Conservation (phyloP, 495 filamentous ascomycete genomes). For the Friedmanniomyces simplex region DNA sequence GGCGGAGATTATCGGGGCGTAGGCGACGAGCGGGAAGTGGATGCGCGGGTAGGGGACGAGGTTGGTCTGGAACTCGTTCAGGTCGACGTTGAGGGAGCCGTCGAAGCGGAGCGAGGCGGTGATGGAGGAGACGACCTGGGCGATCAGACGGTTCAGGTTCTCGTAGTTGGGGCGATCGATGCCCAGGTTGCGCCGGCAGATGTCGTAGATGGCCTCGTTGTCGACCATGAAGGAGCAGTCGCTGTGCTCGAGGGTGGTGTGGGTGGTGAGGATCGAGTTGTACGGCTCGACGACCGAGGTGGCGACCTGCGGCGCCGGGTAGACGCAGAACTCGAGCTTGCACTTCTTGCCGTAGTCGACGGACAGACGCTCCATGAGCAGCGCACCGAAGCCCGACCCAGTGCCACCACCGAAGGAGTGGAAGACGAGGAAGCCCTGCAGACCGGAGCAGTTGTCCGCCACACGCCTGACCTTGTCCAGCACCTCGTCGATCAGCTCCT, state of each 20-base stretch:
- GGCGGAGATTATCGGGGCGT: conserved; percentile 86
- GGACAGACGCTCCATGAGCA: conserved; percentile 94
- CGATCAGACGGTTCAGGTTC: conserved; percentile 96
- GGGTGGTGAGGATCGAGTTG: conserved; percentile 97
- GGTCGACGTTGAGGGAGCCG: conserved; percentile 96
- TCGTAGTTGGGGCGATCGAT: conserved; percentile 95
- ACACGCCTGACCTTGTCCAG: conserved; percentile 92
- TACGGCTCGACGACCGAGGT: conserved; percentile 98
- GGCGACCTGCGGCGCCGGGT: conserved; percentile 91
- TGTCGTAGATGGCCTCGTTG: conserved; percentile 99
- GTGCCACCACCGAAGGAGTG: conserved; percentile 99
- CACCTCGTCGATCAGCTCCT: conserved; percentile 96
- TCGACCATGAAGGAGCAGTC: conserved; percentile 99
- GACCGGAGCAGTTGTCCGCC: conserved; percentile 92
- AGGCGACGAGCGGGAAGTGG: conserved; percentile 96
- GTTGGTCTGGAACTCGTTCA: conserved; percentile 99
- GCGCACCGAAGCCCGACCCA: conserved; percentile 94
- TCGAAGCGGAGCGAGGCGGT: conserved; percentile 98
- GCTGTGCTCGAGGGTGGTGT: conserved; percentile 97
- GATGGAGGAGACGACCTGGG: conserved; percentile 97
- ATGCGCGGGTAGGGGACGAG: conserved; percentile 97
- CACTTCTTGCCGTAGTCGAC: conserved; percentile 99
- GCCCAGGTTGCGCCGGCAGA: conserved; percentile 93
- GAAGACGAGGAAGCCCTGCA: conserved; percentile 98
- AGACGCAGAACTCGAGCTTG: conserved; percentile 99